Evolutionary conservation across 73 alveolate species (phyloP).

Genomic region (Paramecium biaurelia): DNA sequence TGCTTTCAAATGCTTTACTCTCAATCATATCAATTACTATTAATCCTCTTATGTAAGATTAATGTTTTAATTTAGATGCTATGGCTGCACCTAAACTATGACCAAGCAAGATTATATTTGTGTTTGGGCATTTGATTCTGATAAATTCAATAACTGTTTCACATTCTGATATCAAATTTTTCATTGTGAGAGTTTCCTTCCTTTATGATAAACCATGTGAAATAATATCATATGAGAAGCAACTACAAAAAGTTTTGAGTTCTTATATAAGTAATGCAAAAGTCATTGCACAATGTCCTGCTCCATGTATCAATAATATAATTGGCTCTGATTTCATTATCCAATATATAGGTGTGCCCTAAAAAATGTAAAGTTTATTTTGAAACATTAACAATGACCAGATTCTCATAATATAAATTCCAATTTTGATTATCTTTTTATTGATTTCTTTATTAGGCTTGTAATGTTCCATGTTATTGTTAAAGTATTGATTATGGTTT

Average conservation of each 20-base stretch:
- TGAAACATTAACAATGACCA: background rate
- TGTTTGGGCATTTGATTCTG: background rate
- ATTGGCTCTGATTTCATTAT: background rate
- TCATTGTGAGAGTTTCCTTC: background rate
- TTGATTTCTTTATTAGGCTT: background rate
- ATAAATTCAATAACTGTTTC: background rate
- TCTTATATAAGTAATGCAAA: background rate
- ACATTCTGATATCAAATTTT: background rate
- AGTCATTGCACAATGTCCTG: constrained; percentile 11
- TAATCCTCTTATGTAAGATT: background rate
- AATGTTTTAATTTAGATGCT: constrained; percentile 9
- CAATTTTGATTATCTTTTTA: background rate
- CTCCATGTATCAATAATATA: background rate
- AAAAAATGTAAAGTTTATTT: background rate
- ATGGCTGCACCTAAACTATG: constrained; percentile 65
- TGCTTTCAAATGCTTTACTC: background rate
- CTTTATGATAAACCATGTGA: background rate
- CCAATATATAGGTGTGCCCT: background rate
- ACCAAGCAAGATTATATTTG: constrained; percentile 14
- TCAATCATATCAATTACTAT: background rate
- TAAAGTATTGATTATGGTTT: background rate
- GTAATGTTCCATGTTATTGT: background rate
- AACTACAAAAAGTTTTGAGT: background rate
- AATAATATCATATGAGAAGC: background rate
- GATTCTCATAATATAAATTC: background rate